Conservation (phyloP, 192 early-diverging fungal genomes). For the Cetraspora pellucida region DNA sequence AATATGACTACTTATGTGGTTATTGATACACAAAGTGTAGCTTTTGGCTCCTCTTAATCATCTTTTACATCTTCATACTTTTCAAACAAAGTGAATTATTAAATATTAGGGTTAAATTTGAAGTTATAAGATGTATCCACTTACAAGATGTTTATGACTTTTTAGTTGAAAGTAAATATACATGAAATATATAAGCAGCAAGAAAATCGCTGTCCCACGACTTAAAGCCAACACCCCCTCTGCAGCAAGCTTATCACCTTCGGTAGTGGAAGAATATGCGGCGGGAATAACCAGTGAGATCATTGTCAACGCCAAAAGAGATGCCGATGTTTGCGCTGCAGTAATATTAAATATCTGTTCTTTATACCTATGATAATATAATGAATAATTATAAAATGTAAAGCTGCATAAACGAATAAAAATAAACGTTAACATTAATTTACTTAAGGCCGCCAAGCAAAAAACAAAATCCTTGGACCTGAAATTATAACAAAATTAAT, state of each 20-base stretch:
- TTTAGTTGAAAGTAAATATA: constrained; percentile 85
- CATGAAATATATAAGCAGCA: constrained; percentile 67
- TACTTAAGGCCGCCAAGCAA: no score
- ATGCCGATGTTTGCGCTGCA: constrained; percentile 71
- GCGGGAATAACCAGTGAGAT: constrained; percentile 72
- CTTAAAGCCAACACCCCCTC: constrained; percentile 60
- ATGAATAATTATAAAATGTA: no score
- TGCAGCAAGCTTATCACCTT: constrained; percentile 38
- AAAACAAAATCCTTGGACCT: no score
- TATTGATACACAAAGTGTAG: constrained; percentile 54
- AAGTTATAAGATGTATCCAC: neutral
- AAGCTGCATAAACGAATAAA: no score
- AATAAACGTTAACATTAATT: no score
- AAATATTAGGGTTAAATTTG: neutral
- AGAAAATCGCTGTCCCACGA: constrained; percentile 68
- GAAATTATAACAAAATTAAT: no score
- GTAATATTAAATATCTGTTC: constrained; percentile 69
- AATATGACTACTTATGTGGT: constrained; percentile 3
- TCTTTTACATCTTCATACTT: constrained; percentile 48
- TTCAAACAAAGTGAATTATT: constrained; percentile 70
- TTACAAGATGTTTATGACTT: neutral
- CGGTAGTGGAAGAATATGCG: constrained; percentile 61
- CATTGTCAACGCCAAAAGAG: constrained; percentile 65
- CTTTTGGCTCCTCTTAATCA: constrained; percentile 61
- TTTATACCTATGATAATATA: neutral